A percentile compares a stretch with the other conserved stretches of the same genome.
Conservation (phyloP, 2,329 filamentous ascomycete species). For the Sphaerulina populicola region DNA sequence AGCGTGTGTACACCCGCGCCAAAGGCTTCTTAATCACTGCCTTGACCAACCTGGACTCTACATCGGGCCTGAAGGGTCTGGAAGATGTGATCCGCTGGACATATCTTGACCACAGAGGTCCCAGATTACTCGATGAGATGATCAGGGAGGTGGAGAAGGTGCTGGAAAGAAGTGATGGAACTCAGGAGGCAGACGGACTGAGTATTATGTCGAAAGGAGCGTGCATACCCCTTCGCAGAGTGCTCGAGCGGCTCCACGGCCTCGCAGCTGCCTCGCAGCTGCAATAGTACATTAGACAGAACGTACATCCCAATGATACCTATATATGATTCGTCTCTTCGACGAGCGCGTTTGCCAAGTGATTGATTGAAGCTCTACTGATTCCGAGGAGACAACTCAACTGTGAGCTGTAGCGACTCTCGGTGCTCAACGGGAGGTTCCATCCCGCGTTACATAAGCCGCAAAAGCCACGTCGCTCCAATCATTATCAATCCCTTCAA, state of each 20-base stretch:
- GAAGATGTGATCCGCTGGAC: slow-evolving; percentile 47
- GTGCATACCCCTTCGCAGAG: slow-evolving; percentile 28
- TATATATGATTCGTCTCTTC: no score
- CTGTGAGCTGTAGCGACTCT: no score
- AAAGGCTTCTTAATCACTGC: slow-evolving; percentile 25
- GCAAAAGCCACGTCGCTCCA: no score
- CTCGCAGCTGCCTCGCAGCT: not conserved
- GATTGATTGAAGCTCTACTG: no score
- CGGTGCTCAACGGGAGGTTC: no score
- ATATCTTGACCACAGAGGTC: slow-evolving; percentile 37
- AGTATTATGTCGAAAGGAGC: slow-evolving; percentile 43
- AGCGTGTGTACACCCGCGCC: slow-evolving; percentile 24
- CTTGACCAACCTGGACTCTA: slow-evolving; percentile 35
- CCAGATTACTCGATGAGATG: slow-evolving; percentile 38
- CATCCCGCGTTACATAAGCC: no score
- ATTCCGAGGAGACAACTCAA: no score
- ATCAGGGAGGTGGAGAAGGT: slow-evolving; percentile 39
- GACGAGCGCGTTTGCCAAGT: no score
- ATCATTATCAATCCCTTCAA: no score
- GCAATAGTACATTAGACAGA: not conserved
- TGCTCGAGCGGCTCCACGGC: slow-evolving; percentile 34
- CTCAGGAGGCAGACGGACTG: slow-evolving; percentile 38
- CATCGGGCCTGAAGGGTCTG: slow-evolving; percentile 36
- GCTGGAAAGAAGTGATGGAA: slow-evolving; percentile 34
- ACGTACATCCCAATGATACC: no score